These are phyloP conservation scores for Santalum album DNA, from an alignment of 164 flowering plant genomes.

Conservation along the genomic window DNA sequence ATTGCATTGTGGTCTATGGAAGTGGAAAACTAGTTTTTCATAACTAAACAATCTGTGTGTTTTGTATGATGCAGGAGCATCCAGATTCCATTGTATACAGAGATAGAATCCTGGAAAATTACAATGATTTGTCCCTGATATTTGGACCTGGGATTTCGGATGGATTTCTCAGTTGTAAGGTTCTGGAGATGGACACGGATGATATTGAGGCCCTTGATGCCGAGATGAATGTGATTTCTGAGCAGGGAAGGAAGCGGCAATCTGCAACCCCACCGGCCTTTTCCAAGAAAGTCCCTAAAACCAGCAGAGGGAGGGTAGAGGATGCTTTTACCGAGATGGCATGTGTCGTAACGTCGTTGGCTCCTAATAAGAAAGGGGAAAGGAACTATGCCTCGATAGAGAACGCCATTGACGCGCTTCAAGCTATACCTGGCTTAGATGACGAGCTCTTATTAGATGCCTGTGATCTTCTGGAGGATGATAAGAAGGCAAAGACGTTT, in stretches of 20 bases:
- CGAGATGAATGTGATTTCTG: slow-evolving; percentile 14
- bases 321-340: slow-evolving; percentile 13
- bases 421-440: slow-evolving; percentile 33
- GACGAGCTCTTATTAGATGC: slow-evolving; percentile 45
- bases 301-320: slow-evolving; percentile 6
- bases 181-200: slow-evolving; percentile 15
- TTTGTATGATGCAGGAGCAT: slow-evolving; percentile 27
- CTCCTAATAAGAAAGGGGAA: slow-evolving; percentile 6
- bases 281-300: slow-evolving; percentile 19
- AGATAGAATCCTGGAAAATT: slow-evolving; percentile 14
- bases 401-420: slow-evolving; percentile 32
- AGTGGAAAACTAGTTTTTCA: no score
- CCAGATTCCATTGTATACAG: slow-evolving; percentile 30
- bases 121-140: slow-evolving; percentile 26
- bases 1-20: no score
- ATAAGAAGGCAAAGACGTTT: slow-evolving; percentile 44
- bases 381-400: slow-evolving; percentile 20
- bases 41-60: no score
- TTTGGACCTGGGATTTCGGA: slow-evolving; percentile 11
- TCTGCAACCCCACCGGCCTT: slow-evolving; percentile 2
- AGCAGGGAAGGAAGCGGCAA: slow-evolving; percentile 23
- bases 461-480: slow-evolving; percentile 49
- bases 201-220: slow-evolving; percentile 5
- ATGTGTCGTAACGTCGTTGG: slow-evolving; percentile 9
- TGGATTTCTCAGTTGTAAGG: slow-evolving; percentile 12